Percentiles rank a stretch among this genome's conserved stretches.
Evolutionary conservation across 768 basidiomycete genomes (phyloP).

Genomic region (Clavaria fumosa): DNA sequence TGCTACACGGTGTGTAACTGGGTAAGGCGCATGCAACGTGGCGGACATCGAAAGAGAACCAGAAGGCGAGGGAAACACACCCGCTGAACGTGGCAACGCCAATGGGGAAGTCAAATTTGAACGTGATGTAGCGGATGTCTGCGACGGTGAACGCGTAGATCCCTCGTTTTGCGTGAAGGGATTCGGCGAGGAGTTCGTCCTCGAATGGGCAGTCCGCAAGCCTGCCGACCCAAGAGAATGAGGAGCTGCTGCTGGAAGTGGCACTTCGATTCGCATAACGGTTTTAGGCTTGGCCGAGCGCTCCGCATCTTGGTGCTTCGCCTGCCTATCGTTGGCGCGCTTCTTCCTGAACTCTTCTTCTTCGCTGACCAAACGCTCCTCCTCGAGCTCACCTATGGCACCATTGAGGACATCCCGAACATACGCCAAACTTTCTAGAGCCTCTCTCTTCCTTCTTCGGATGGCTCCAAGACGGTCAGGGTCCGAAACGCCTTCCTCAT

Average conservation of each 20-base stretch:
- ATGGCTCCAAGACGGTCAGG: conserved; percentile 18
- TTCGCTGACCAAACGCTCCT: conserved; percentile 48
- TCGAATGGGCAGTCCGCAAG: too few relatives aligned
- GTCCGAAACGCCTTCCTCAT: conserved; percentile 29
- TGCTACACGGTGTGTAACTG: too few relatives aligned
- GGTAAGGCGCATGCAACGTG: too few relatives aligned
- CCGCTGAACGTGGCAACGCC: conserved; percentile 4
- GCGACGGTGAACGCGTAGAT: too few relatives aligned
- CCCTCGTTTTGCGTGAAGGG: too few relatives aligned
- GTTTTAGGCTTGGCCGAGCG: too few relatives aligned
- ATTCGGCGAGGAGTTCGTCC: too few relatives aligned
- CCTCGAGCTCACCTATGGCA: conserved; percentile 39
- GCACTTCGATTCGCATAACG: conserved; percentile 10
- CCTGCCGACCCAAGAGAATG: conserved; percentile 10
- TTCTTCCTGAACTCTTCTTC: conserved; percentile 20
- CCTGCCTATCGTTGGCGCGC: too few relatives aligned
- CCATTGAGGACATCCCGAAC: conserved; percentile 60
- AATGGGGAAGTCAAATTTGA: not conserved
- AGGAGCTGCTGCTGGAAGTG: conserved; percentile 18
- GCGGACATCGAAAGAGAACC: conserved; percentile 7
- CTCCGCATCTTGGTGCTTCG: too few relatives aligned
- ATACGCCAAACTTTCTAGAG: conserved; percentile 62
- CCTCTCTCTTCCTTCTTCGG: conserved; percentile 37
- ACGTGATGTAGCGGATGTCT: not conserved
- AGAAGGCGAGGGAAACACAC: conserved; percentile 8